A percentile compares a stretch with the other conserved stretches of the same genome.
Conservation (phyloP, 2,329 filamentous ascomycete genomes). For the Pestalotiopsis sp. region DNA sequence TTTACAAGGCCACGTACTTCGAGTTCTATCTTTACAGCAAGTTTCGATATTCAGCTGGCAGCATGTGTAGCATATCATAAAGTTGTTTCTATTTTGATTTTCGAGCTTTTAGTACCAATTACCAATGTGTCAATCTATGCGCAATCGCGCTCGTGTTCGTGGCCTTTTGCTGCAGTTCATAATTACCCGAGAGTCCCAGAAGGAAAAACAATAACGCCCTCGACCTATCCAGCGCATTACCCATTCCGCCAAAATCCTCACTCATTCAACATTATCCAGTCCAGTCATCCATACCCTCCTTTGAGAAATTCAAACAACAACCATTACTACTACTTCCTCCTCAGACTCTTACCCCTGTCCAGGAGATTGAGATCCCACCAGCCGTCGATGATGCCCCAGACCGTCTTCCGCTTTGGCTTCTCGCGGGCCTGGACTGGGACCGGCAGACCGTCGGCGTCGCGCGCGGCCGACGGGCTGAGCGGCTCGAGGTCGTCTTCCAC, state of each 20-base stretch:
- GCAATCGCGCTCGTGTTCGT: not conserved
- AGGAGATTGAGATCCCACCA: constrained; percentile 58
- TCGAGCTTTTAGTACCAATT: not conserved
- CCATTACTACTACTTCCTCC: constrained; percentile 13
- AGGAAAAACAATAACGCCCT: not conserved
- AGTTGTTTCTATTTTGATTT: not conserved
- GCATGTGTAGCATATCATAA: not conserved
- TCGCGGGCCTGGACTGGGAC: constrained; percentile 13
- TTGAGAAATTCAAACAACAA: not conserved
- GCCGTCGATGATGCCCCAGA: constrained; percentile 50
- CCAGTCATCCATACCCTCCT: not conserved
- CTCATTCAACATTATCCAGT: constrained; percentile 23
- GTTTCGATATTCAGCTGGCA: not conserved
- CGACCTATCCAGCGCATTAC: not conserved
- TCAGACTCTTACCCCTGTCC: constrained; percentile 40
- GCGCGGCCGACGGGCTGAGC: constrained; percentile 20
- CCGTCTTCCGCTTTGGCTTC: constrained; percentile 45
- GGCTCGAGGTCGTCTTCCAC: constrained; percentile 23
- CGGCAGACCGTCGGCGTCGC: constrained; percentile 9
- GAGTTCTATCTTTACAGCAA: not conserved
- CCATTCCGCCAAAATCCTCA: not conserved
- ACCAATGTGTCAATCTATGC: not conserved
- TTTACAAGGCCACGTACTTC: not conserved
- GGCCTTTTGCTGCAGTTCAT: not conserved
- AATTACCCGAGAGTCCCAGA: not conserved